phyloP scores from a whole-genome alignment of 2,329 filamentous ascomycete species.

The Reticulascus tulasneorum region DNA sequence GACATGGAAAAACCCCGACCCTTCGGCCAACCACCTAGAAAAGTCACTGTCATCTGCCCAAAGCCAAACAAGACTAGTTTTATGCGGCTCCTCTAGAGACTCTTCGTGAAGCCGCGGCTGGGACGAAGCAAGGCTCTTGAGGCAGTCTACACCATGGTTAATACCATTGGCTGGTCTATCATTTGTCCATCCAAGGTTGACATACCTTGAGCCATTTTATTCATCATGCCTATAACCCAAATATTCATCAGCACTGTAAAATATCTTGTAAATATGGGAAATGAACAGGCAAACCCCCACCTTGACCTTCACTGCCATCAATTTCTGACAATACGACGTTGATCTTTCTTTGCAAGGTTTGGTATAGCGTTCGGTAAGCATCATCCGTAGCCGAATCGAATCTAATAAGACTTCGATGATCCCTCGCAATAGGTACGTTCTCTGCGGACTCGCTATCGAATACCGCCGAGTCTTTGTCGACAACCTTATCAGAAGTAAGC shows the following conservation, averaged over 20 bases:
- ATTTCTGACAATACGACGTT: constrained; percentile 1
- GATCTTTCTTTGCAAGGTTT: constrained; percentile 8
- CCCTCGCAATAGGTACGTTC: constrained; percentile 6
- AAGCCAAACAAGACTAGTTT: constrained; percentile 4
- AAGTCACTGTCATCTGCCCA: constrained; percentile 5
- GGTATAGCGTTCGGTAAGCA: constrained; percentile 2
- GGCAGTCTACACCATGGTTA: background rate
- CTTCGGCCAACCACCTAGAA: constrained; percentile 1
- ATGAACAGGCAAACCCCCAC: no score
- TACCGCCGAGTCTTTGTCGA: constrained; percentile 8
- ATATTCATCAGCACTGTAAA: no score
- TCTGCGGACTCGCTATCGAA: constrained; percentile 7
- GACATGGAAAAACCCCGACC: constrained; percentile 3
- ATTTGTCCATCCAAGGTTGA: background rate
- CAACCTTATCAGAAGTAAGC: no score
- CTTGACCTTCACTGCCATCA: no score
- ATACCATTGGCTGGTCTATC: no score
- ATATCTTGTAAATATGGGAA: no score
- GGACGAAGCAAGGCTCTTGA: background rate
- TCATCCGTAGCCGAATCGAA: constrained; percentile 6
- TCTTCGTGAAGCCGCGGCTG: background rate
- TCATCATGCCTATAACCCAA: background rate
- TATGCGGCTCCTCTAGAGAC: constrained; percentile 2
- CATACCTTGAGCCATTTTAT: constrained; percentile 1
- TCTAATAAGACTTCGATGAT: constrained; percentile 6